Evolutionary conservation across 345 rosid species (phyloP), one percentile per base, ranked within the genome.

Genomic region (Salix purpurea): DNA sequence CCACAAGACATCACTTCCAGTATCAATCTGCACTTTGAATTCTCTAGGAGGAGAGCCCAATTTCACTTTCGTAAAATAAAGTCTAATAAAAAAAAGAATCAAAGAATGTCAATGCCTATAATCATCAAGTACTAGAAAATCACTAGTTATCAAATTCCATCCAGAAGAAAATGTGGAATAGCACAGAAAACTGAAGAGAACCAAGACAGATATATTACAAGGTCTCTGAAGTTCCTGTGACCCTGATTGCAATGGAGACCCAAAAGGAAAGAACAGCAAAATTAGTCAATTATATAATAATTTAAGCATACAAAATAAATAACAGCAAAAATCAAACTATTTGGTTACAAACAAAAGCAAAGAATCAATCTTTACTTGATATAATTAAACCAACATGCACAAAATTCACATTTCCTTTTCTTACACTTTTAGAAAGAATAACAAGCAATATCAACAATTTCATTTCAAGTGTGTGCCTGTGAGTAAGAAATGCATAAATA

Each of bases 1-100:
- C 99, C 99, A 95, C 80, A 95, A 84, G 74, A 93, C 89, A 61
- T 95, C 97, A 40, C 99, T 95, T 82, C 99, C 98, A 10, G 98
- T 96, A 83, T 96, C 99, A 81, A 96, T 96, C 89, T 96, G 98
- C 87, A 93, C 97, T 81, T 87, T 93, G 88, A 91, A 96, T 71
- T 90, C 99, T 86, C 88, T 90, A 52, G 99, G 96, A 79, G 99
- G 99, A 78, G 96, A 90, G 16, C 99, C 98, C 67, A 96, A 66
- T 81, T 91, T 93, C 85, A 96, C 97, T 88, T 90, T 92, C 16
- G 99, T 96, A 81, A 92, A 93, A 81, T 96, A 96, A 72, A 96
- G 90, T 89, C 99, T 96, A 83, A 42, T 70, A 77, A 87, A 79
- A 56, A 67, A 70, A 79, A 40, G 50, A 44, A 74, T 71, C 48